Evolutionary conservation across 257 asterid genomes (phyloP).

Genomic region (Prunella vulgaris): DNA sequence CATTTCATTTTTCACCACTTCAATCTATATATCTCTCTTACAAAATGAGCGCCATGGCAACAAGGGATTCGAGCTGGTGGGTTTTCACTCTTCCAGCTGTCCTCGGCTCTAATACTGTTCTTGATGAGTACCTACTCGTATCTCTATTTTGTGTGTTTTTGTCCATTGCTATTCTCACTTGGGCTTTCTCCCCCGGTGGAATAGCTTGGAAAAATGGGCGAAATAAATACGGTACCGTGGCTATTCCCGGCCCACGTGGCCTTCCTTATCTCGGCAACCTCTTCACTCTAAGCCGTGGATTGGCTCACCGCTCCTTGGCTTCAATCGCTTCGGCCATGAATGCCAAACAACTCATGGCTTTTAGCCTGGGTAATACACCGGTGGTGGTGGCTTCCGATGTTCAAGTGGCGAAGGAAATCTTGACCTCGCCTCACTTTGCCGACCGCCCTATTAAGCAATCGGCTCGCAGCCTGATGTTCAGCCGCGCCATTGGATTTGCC

Average conservation of each 20-base stretch:
- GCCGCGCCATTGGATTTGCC: slow-evolving; percentile 72
- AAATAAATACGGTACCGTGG: slow-evolving; percentile 25
- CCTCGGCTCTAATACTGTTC: slow-evolving; percentile 40
- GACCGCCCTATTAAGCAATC: slow-evolving; percentile 72
- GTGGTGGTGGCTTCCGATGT: slow-evolving; percentile 59
- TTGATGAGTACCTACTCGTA: slow-evolving; percentile 30
- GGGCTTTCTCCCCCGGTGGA: slow-evolving; percentile 48
- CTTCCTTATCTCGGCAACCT: slow-evolving; percentile 49
- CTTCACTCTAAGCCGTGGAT: slow-evolving; percentile 38
- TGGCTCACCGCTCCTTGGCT: slow-evolving; percentile 54
- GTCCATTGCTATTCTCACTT: slow-evolving; percentile 28
- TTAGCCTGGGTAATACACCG: slow-evolving; percentile 62
- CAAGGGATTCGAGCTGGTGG: slow-evolving; percentile 53
- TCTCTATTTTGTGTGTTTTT: slow-evolving; percentile 14
- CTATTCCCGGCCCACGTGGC: slow-evolving; percentile 64
- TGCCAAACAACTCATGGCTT: slow-evolving; percentile 62
- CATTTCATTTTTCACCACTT: not conserved
- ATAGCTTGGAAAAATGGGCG: slow-evolving; percentile 44
- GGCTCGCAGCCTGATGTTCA: slow-evolving; percentile 53
- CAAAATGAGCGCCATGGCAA: not conserved
- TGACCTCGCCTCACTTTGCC: slow-evolving; percentile 45
- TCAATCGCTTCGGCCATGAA: slow-evolving; percentile 25
- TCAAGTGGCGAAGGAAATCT: slow-evolving; percentile 39
- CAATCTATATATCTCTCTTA: not conserved
- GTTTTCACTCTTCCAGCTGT: slow-evolving; percentile 46